phyloP scores from a whole-genome alignment of 106 monocot species.

The Xerophyta viscosa region DNA sequence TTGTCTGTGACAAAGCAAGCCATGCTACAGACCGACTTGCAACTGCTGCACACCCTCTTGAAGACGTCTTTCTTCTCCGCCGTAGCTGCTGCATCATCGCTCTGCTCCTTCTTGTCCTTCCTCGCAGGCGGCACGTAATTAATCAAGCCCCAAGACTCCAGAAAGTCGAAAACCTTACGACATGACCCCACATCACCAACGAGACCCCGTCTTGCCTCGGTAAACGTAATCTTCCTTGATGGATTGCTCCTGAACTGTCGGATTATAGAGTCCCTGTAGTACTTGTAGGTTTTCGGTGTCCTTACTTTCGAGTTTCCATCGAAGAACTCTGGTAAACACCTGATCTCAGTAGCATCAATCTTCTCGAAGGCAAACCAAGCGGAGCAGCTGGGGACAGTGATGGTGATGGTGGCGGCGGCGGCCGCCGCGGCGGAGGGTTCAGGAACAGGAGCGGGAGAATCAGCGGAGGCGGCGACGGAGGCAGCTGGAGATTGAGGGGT shows the following conservation, averaged over 20 bases:
- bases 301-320: conserved; percentile 48
- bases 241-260: conserved; percentile 45
- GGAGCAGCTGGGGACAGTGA: conserved; percentile 68
- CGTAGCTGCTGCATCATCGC: conserved; percentile 18
- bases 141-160: conserved; percentile 87
- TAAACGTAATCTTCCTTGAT: conserved; percentile 60
- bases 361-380: conserved; percentile 74
- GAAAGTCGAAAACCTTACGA: conserved; percentile 79
- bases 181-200: conserved; percentile 71
- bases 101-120: conserved; percentile 29
- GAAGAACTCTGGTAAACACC: conserved; percentile 79
- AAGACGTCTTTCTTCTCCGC: conserved; percentile 24
- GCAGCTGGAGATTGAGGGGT: not conserved
- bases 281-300: conserved; percentile 69
- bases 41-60: conserved; percentile 57
- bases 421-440: conserved; percentile 9
- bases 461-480: conserved; percentile 22
- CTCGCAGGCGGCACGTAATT: conserved; percentile 47
- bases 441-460: conserved; percentile 14
- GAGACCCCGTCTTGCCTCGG: conserved; percentile 57
- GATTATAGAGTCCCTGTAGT: conserved; percentile 61
- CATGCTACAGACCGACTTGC: conserved; percentile 50
- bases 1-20: conserved; percentile 78
- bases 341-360: conserved; percentile 66
- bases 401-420: conserved; percentile 19